These are phyloP conservation scores for Combretum micranthum DNA, from an alignment of 345 rosid species.

Conservation along the genomic window DNA sequence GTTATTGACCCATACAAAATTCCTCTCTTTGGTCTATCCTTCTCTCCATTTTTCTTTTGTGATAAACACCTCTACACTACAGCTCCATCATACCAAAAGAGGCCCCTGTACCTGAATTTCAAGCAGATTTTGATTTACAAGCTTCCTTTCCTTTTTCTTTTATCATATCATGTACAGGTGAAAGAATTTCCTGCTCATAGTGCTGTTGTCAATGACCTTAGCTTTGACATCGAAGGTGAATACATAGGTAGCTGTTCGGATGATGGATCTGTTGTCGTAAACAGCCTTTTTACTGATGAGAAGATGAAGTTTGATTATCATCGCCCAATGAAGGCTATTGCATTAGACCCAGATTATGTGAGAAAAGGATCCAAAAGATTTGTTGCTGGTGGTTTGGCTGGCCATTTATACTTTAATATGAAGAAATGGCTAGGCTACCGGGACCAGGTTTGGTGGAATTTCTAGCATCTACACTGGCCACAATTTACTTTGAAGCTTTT, in stretches of 20 bases:
- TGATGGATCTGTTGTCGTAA: constrained; percentile 88
- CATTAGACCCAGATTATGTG: constrained; percentile 84
- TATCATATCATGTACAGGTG: constrained; percentile 40
- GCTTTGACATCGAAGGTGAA: constrained; percentile 91
- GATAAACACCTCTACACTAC: no score
- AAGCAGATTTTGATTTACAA: no score
- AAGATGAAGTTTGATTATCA: constrained; percentile 85
- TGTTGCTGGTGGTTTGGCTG: constrained; percentile 97
- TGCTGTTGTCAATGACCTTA: constrained; percentile 88
- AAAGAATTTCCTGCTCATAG: constrained; percentile 72
- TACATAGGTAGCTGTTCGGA: constrained; percentile 96
- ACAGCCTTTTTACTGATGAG: constrained; percentile 95
- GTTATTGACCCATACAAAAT: no score
- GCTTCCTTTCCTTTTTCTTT: constrained; percentile 5
- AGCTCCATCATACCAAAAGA: no score
- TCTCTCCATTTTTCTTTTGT: no score
- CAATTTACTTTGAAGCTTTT: constrained; percentile 1
- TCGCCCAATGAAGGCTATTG: constrained; percentile 96
- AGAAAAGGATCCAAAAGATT: constrained; percentile 69
- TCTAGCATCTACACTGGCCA: constrained; percentile 1
- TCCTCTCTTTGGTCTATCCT: no score
- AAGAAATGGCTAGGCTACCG: constrained; percentile 87
- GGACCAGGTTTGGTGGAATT: constrained; percentile 67
- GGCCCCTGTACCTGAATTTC: no score
- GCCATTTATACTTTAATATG: constrained; percentile 72